Base-by-base conservation (phyloP, 139 green algal species). In the Chlorella sp. region DNA sequence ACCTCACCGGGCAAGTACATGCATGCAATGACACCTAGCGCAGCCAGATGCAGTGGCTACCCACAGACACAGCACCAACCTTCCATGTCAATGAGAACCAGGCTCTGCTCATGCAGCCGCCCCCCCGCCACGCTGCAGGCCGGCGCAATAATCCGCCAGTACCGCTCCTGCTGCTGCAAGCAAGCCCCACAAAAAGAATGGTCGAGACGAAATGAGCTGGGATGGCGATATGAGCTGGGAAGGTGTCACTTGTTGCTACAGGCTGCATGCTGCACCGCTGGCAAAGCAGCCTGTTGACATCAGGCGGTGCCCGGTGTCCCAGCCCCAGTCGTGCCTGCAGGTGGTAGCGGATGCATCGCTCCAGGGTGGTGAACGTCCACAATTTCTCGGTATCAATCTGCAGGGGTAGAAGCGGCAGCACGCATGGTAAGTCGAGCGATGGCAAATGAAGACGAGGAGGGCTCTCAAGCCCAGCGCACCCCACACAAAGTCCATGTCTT, bases 81-180 rank as follows among this genome's bases (percentile, higher is more conserved):
- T 81, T 96, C 96, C 21, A 98, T 93, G 89, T 99, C 97, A 87
- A 99, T 95, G 83, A 99, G 97, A 64, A 95, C 96, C 89, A 99
- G 96, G 0, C 94, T 98, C 82, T 96, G 93, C 87, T 98, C 96
- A 40, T 98, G 96, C 87, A 96, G 91, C 11, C 90, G 89, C 19
- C 94, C 95, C 2, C 83, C 75, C 12, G 95, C 87, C 7, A 89
- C 86, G 26, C 92, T 96, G 95, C 93, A 97, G 1, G 97, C 91
- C 11, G 97, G 97, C 88, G 98, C 92, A 88, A 98, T 97, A 81
- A 96, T 92, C 64, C 95, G 94, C 39, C 94, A 83, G 89, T 95
- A 97, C 34, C 97, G 95, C 93, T 99, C 97, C 85, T 99, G 98
- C 87, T 97, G 71, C 82, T 90, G 88, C 39, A 83, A 69, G 39